phyloP scores from a whole-genome alignment of 2,329 filamentous ascomycete genomes.

The Huntiella decipiens region DNA sequence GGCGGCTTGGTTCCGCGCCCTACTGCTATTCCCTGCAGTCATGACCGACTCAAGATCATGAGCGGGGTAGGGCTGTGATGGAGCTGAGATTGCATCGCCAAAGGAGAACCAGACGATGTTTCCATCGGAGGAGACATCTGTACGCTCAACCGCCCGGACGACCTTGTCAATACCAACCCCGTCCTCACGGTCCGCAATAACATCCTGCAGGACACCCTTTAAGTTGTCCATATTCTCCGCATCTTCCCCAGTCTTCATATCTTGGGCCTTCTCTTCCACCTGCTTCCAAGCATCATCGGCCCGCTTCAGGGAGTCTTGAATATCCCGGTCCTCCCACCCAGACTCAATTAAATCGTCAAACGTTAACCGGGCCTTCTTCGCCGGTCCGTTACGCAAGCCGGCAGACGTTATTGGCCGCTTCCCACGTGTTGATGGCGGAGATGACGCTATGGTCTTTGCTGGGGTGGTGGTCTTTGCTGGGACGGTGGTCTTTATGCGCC shows the following conservation, averaged over 20 bases:
- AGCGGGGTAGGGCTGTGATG: slow-evolving; percentile 34
- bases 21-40: no score
- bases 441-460: neutral
- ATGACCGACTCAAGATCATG: no score
- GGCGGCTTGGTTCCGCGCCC: no score
- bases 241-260: neutral
- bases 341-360: slow-evolving; percentile 6
- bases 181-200: slow-evolving; percentile 9
- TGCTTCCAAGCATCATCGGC: neutral
- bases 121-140: neutral
- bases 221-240: neutral
- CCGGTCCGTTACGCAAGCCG: neutral
- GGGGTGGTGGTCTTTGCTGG: neutral
- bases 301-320: neutral
- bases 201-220: slow-evolving; percentile 1
- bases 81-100: neutral
- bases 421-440: neutral
- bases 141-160: slow-evolving; percentile 5
- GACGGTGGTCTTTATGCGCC: neutral
- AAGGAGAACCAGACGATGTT: slow-evolving; percentile 7
- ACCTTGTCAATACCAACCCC: slow-evolving; percentile 11
- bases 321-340: slow-evolving; percentile 1
- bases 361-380: slow-evolving; percentile 1
- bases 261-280: neutral
- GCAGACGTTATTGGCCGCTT: neutral